phyloP scores from a whole-genome alignment of 257 asterid genomes.

The Penstemon eatonii region DNA sequence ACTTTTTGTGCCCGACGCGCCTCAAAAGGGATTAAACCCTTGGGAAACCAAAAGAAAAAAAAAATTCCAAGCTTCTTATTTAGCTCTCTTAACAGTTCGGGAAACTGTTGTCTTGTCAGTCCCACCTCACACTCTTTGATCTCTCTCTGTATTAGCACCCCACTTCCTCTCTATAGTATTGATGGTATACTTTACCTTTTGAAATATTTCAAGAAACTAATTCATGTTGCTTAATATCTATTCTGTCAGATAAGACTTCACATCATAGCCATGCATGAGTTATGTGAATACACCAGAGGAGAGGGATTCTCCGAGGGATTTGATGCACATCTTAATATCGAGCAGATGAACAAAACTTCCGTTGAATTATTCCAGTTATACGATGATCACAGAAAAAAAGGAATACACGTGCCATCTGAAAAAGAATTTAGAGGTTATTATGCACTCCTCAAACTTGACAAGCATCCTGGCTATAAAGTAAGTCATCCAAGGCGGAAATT shows the following conservation, averaged over 20 bases:
- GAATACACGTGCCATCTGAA: constrained; percentile 75
- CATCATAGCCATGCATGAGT: constrained; percentile 95
- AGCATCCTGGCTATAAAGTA: constrained; percentile 98
- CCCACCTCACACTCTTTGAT: no score
- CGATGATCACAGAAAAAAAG: constrained; percentile 91
- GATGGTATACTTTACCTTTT: constrained; percentile 5
- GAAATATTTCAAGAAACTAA: constrained; percentile 18
- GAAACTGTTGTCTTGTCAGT: no score
- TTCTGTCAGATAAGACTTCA: constrained; percentile 92
- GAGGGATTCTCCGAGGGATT: constrained; percentile 99
- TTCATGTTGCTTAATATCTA: constrained; percentile 17
- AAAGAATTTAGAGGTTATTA: constrained; percentile 97
- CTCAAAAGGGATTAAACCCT: no score
- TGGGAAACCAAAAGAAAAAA: no score
- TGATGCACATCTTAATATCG: constrained; percentile 98
- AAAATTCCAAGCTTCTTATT: not conserved
- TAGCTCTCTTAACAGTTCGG: not conserved
- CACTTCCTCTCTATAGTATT: not conserved
- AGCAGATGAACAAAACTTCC: constrained; percentile 98
- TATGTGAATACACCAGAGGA: constrained; percentile 93
- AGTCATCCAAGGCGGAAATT: constrained; percentile 44
- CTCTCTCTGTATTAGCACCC: not conserved
- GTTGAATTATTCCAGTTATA: constrained; percentile 90
- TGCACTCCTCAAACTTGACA: constrained; percentile 98
- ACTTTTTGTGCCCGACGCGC: no score